A percentile compares a stretch with the other conserved stretches of the same genome.
phyloP scores from a whole-genome alignment of 2,329 filamentous ascomycete genomes.

The Gremmenia infestans region DNA sequence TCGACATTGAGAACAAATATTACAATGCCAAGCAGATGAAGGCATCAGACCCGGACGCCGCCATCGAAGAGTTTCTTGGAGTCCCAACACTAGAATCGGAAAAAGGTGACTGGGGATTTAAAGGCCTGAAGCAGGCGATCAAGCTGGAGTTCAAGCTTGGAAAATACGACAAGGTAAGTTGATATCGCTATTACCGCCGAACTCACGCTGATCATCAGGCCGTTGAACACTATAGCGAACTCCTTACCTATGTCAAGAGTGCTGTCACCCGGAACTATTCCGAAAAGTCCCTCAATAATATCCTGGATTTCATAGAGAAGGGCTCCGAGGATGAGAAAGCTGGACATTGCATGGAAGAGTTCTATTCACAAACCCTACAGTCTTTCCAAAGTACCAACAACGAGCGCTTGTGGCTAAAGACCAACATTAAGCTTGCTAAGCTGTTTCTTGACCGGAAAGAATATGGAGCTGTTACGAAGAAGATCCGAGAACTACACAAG shows the following conservation, averaged over 20 bases:
- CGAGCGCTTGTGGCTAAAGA: constrained; percentile 95
- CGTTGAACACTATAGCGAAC: constrained; percentile 85
- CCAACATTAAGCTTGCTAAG: constrained; percentile 92
- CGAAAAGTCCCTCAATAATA: constrained; percentile 98
- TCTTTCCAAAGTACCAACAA: constrained; percentile 98
- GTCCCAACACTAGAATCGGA: constrained; percentile 79
- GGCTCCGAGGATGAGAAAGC: constrained; percentile 67
- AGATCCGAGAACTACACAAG: constrained; percentile 81
- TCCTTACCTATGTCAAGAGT: constrained; percentile 94
- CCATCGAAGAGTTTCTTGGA: constrained; percentile 86
- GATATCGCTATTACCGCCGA: neutral
- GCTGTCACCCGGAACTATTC: constrained; percentile 97
- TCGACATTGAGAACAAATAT: constrained; percentile 98
- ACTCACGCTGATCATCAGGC: constrained; percentile 50
- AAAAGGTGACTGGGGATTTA: constrained; percentile 99
- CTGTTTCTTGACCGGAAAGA: constrained; percentile 89
- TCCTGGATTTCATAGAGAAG: constrained; percentile 97
- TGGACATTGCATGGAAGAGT: constrained; percentile 82
- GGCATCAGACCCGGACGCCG: constrained; percentile 76
- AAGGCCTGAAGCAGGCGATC: constrained; percentile 94
- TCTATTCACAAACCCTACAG: constrained; percentile 88
- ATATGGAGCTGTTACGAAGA: constrained; percentile 73
- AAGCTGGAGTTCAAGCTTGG: constrained; percentile 93
- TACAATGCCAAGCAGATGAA: constrained; percentile 99
- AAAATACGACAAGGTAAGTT: constrained; percentile 70